Evolutionary conservation across 441 rosid genomes (phyloP).

Genomic region (Populus hybrid): DNA sequence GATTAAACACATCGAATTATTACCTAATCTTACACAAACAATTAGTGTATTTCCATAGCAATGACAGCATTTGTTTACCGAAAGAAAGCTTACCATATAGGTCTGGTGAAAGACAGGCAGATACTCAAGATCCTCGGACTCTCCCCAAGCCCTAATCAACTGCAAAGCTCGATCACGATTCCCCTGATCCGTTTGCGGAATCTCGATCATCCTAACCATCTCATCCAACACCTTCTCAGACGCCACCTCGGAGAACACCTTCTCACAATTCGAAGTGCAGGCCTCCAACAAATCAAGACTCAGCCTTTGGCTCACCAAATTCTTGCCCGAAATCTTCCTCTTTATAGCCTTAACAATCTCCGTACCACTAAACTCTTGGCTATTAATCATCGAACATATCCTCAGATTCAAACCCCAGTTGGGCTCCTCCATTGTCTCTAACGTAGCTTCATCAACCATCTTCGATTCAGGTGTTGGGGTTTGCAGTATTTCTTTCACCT

Average conservation of each 20-base stretch:
- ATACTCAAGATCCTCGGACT: constrained; percentile 68
- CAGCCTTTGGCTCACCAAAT: constrained; percentile 50
- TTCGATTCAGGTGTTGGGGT: constrained; percentile 72
- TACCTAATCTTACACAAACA: background rate
- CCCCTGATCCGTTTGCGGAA: constrained; percentile 45
- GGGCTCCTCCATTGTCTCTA: constrained; percentile 64
- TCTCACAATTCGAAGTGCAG: constrained; percentile 76
- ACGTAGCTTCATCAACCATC: constrained; percentile 84
- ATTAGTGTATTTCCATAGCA: background rate
- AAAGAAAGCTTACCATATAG: constrained; percentile 42
- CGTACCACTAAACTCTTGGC: constrained; percentile 53
- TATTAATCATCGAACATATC: constrained; percentile 78
- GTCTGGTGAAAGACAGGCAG: constrained; percentile 82
- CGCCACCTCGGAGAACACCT: constrained; percentile 77
- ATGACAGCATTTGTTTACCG: background rate
- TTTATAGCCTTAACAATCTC: constrained; percentile 71
- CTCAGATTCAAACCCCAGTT: constrained; percentile 93
- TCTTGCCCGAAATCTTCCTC: constrained; percentile 64
- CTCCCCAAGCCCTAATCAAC: constrained; percentile 84
- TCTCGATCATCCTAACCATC: constrained; percentile 76
- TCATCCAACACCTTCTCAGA: constrained; percentile 85
- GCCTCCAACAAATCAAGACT: constrained; percentile 81
- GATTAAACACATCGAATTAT: background rate
- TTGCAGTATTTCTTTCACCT: constrained; percentile 80
- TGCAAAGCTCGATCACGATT: constrained; percentile 60